phyloP scores from a whole-genome alignment of 352 stramenopile genomes.

The Phytophthora aleatoria region DNA sequence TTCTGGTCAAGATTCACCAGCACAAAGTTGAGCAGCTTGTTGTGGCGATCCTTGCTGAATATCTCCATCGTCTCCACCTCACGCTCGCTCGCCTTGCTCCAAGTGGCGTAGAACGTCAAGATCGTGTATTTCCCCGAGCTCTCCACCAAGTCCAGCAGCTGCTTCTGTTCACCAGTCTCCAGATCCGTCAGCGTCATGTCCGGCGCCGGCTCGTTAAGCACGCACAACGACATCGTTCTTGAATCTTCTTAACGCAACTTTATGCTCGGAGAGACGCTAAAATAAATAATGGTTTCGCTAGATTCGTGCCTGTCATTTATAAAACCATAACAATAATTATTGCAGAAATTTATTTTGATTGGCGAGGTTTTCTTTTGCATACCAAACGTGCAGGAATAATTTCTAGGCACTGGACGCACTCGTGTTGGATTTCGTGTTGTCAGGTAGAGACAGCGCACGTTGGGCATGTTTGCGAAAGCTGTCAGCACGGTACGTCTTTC shows the following conservation, averaged over 20 bases:
- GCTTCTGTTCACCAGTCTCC: neutral
- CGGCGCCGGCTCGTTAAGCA: neutral
- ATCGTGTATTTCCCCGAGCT: conserved; percentile 44
- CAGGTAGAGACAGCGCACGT: conserved; percentile 33
- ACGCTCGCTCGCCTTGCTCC: conserved; percentile 42
- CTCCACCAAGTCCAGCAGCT: conserved; percentile 39
- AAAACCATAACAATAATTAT: neutral
- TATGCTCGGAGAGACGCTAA: neutral
- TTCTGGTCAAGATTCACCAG: conserved; percentile 73
- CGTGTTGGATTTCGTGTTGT: conserved; percentile 21
- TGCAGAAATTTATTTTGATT: neutral
- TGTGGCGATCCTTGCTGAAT: conserved; percentile 56
- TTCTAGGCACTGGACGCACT: conserved; percentile 33
- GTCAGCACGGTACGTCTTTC: conserved; percentile 59
- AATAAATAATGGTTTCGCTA: neutral
- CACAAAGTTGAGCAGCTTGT: conserved; percentile 53
- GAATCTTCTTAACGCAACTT: neutral
- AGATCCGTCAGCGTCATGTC: conserved; percentile 2
- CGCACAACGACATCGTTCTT: conserved; percentile 1
- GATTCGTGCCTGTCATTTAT: conserved; percentile 14
- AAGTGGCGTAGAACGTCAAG: conserved; percentile 51
- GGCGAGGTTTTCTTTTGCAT: too few relatives aligned
- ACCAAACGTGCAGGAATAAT: too few relatives aligned
- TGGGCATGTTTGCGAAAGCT: conserved; percentile 48
- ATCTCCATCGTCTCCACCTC: conserved; percentile 61